Percentiles rank a stretch among this genome's conserved stretches.
phyloP scores from a whole-genome alignment of 352 stramenopile species.

The Phytophthora europaea region DNA sequence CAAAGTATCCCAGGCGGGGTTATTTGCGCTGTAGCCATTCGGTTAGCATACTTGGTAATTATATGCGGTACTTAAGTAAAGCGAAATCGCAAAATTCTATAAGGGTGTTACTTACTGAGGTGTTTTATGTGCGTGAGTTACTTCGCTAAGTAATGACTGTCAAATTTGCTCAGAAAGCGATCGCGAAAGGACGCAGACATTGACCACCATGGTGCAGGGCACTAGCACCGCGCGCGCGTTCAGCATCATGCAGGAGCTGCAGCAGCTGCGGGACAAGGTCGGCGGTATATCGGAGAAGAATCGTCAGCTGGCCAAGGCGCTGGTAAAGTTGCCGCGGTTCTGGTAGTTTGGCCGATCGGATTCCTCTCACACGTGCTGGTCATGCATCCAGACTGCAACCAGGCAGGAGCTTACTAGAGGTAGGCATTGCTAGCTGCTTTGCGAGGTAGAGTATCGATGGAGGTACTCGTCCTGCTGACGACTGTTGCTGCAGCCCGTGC shows the following conservation, averaged over 20 bases:
- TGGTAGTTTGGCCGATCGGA: neutral
- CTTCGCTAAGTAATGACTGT: neutral
- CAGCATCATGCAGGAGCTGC: constrained; percentile 71
- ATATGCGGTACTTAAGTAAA: too few relatives aligned
- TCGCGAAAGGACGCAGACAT: constrained; percentile 17
- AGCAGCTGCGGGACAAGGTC: constrained; percentile 60
- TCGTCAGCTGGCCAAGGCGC: constrained; percentile 65
- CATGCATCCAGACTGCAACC: constrained; percentile 51
- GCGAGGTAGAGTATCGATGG: neutral
- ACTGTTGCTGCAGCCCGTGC: constrained; percentile 29
- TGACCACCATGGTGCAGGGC: constrained; percentile 37
- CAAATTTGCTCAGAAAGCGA: constrained; percentile 25
- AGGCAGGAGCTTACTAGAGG: constrained; percentile 68
- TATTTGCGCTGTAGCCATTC: too few relatives aligned
- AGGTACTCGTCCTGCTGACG: neutral
- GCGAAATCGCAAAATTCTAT: too few relatives aligned
- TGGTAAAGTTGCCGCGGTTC: constrained; percentile 42
- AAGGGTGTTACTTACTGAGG: neutral
- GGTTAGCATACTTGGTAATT: too few relatives aligned
- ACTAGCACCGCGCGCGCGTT: constrained; percentile 63
- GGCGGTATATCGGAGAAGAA: constrained; percentile 64
- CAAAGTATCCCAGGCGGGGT: too few relatives aligned
- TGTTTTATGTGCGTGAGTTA: neutral
- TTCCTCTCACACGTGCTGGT: neutral
- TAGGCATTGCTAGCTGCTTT: constrained; percentile 7